Evolutionary conservation across 169 alveolate species (phyloP).

Genomic region (Eimeria necatrix): DNA sequence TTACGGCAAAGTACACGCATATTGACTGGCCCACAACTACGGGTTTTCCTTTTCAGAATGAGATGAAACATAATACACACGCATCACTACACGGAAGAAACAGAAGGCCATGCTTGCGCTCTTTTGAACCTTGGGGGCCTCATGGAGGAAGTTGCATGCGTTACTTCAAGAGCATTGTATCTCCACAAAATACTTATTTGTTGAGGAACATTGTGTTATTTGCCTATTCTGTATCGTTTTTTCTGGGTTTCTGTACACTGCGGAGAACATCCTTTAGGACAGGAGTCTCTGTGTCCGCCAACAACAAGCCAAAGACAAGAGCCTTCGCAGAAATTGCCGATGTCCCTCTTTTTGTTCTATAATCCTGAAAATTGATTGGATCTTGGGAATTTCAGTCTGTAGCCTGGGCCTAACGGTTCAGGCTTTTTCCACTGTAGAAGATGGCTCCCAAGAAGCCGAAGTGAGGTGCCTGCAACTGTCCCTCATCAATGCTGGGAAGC

Average conservation of each 20-base stretch:
- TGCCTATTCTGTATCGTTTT: neutral
- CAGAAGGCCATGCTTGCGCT: too few relatives aligned
- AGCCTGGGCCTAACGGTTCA: neutral
- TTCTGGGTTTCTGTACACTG: neutral
- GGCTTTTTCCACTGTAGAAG: neutral
- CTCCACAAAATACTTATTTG: too few relatives aligned
- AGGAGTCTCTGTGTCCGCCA: conserved; percentile 11
- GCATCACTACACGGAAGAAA: too few relatives aligned
- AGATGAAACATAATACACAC: too few relatives aligned
- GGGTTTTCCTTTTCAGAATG: too few relatives aligned
- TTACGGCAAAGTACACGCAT: too few relatives aligned
- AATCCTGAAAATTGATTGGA: neutral
- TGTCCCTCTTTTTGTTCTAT: neutral
- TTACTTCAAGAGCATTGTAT: too few relatives aligned
- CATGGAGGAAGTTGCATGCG: too few relatives aligned
- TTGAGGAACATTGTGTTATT: too few relatives aligned
- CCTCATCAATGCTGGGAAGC: neutral
- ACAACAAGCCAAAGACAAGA: conserved; percentile 10
- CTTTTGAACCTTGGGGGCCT: too few relatives aligned
- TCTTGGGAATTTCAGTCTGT: neutral
- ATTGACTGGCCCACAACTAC: too few relatives aligned
- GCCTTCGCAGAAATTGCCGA: neutral
- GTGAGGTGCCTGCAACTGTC: neutral
- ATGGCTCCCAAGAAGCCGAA: conserved; percentile 65
- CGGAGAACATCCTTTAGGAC: neutral